Evolutionary conservation across 768 basidiomycete species (phyloP).

Genomic region (Collybia sordida): DNA sequence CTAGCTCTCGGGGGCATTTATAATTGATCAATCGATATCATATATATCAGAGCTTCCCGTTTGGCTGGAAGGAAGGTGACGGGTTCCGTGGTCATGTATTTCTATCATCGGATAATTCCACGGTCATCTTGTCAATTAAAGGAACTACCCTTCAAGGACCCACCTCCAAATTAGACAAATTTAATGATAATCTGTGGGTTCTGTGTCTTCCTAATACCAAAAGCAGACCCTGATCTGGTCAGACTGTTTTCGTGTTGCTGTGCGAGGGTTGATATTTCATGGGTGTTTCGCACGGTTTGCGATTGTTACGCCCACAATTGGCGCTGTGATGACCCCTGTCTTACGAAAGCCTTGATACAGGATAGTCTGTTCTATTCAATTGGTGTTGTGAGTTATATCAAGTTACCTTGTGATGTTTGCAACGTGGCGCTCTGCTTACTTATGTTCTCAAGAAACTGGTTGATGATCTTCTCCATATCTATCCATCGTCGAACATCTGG

Average conservation of each 20-base stretch:
- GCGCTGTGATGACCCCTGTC: conserved; percentile 79
- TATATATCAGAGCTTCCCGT: conserved; percentile 65
- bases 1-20: conserved; percentile 1
- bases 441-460: conserved; percentile 64
- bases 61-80: conserved; percentile 73
- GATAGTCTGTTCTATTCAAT: conserved; percentile 92
- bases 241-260: conserved; percentile 90
- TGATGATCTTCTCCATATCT: conserved; percentile 80
- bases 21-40: conserved; percentile 6
- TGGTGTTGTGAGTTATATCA: conserved; percentile 63
- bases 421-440: background rate
- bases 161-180: conserved; percentile 89
- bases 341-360: conserved; percentile 79
- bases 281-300: conserved; percentile 85
- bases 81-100: conserved; percentile 94
- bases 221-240: background rate
- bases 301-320: conserved; percentile 74
- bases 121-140: conserved; percentile 87
- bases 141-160: conserved; percentile 81
- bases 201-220: background rate
- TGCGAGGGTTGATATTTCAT: conserved; percentile 83
- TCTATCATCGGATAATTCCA: conserved; percentile 72
- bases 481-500: conserved; percentile 87
- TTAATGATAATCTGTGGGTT: conserved; percentile 80
- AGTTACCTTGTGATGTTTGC: too few species aligned